These are phyloP conservation scores for Dittrichia graveolens DNA, from an alignment of 129 eudicot genomes.

Conservation along the genomic window DNA sequence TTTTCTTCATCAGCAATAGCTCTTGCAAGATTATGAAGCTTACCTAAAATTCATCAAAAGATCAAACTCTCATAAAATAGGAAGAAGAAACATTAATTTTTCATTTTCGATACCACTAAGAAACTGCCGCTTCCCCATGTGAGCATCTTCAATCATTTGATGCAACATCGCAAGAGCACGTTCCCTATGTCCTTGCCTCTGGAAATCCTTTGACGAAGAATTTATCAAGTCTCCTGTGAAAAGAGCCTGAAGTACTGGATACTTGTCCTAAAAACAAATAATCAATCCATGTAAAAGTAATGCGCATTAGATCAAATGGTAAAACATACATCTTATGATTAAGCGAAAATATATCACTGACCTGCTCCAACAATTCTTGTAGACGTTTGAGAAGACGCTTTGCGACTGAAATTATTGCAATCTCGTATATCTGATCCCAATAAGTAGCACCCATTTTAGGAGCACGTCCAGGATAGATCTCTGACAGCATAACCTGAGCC, in stretches of 20 bases:
- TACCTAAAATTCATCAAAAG: conserved; percentile 50
- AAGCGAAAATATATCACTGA: conserved; percentile 20
- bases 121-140: conserved; percentile 93
- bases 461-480: conserved; percentile 96
- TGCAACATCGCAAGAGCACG: conserved; percentile 96
- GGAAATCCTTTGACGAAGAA: conserved; percentile 57
- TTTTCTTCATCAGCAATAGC: conserved; percentile 97
- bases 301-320: not conserved
- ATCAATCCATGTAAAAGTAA: not conserved
- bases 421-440: conserved; percentile 95
- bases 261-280: conserved; percentile 58
- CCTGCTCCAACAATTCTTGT: conserved; percentile 82
- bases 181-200: conserved; percentile 81
- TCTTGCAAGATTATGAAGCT: conserved; percentile 98
- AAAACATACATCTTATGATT: conserved; percentile 15
- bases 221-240: conserved; percentile 68
- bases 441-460: conserved; percentile 81
- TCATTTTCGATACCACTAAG: conserved; percentile 62
- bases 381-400: conserved; percentile 87
- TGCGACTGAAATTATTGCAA: conserved; percentile 78
- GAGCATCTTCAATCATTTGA: conserved; percentile 99
- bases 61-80: not conserved
- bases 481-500: conserved; percentile 98
- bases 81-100: too few species aligned
- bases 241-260: conserved; percentile 76